Base-by-base conservation (phyloP, 176 grass and related monocot species). In the Alopecurus myosuroides region DNA sequence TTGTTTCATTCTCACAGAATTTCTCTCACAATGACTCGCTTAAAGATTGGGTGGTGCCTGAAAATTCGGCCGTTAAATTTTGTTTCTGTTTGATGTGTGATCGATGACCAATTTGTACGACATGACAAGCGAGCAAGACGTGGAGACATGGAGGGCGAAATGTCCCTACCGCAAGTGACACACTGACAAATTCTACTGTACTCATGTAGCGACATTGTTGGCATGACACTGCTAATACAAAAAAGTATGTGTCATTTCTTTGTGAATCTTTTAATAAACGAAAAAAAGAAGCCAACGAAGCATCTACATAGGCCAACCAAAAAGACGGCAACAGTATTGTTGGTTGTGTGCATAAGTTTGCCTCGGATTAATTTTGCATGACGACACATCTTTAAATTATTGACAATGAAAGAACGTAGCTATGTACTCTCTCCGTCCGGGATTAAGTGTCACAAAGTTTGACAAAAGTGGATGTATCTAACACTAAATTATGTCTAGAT, bases 41-140 rank as follows among this genome's bases (percentile, higher is more conserved):
- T 75, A 51, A 75, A 33, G 26, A 34, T 51, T 51, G 72, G 72
- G 72, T 51, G 72, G 45, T 51, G 28, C 45, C 72, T 5, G 28
- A 51, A 75, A 75, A 75, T 2, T 75, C 72, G 72, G 45, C 72
- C 72, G 34, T 34, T 75, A 9, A 75, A 75, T 75, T 75, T 22
- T 2, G 5, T 41, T 70, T 25, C 15, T 22, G 11, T 75, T 51
- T 22, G 28, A 20, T n/a, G n/a, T n/a, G n/a, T n/a, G n/a, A n/a
- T n/a, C n/a, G n/a, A n/a, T 2, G 28, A 48, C 6, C 17, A 6
- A 9, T 67, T 33, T 50, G 72, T 33, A 13, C 28, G 51, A 51
- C 7, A 50, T 75, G 45, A 75, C 28, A 75, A 75, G 28, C 13
- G 28, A 51, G 26, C 44, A 20, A 18, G 42, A 46, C 44, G 44